Evolutionary conservation across 2,329 filamentous ascomycete species (phyloP).

Genomic region (Aspergillus sp.): DNA sequence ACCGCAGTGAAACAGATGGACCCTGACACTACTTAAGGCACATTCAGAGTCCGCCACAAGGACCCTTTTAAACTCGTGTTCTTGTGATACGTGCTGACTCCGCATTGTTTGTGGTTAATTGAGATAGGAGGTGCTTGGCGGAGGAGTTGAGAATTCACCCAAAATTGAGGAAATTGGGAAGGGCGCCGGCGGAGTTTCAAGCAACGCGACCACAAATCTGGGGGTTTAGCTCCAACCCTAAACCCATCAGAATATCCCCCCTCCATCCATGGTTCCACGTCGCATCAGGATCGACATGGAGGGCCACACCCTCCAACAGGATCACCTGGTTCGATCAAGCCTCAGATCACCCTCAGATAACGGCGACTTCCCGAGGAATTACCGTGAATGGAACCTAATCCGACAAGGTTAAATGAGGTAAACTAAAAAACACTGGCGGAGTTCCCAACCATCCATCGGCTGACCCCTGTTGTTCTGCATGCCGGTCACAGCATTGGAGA

Average conservation of each 20-base stretch:
- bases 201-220: neutral
- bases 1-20: slow-evolving; percentile 1
- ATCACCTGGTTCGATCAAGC: neutral
- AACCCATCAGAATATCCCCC: neutral
- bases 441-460: neutral
- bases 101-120: slow-evolving; percentile 4
- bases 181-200: neutral
- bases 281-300: neutral
- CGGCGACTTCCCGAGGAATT: neutral
- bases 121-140: neutral
- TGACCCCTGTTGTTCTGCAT: neutral
- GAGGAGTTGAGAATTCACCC: neutral
- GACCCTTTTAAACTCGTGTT: neutral
- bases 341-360: neutral
- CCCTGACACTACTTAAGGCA: neutral
- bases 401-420: neutral
- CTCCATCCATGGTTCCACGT: neutral
- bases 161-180: slow-evolving; percentile 2
- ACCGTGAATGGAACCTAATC: neutral
- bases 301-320: neutral
- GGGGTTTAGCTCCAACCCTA: neutral
- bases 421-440: neutral
- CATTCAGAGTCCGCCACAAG: neutral
- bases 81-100: neutral
- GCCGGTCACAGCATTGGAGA: neutral